Base-by-base conservation (phyloP, 257 asterid species). In the Penstemon davidsonii region DNA sequence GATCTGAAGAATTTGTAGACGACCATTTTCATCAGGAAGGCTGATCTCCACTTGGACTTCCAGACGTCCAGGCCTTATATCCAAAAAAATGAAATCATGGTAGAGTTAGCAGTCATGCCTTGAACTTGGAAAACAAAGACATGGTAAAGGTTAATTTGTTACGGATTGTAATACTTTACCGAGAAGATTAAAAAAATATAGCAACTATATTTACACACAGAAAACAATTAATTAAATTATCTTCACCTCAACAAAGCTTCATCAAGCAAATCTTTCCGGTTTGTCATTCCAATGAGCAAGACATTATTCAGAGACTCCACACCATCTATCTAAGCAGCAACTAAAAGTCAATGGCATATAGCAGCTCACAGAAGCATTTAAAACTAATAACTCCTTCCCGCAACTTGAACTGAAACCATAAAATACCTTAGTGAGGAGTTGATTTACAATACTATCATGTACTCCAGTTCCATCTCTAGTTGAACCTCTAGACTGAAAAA, bases 381-480 rank as follows among this genome's bases (percentile, higher is more conserved):
- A 54, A 66, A 62, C 55, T 41, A 33, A 70, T 55, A 36, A 41
- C 47, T 60, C 65, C 41, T 13, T 33, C 74, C 9, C 45, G 49
- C 67, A 75, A 69, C 66, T 60, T 46, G 33, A 76, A 52, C 50
- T 64, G 62, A 80, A 76, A 62, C 71, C 36, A 43, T 52, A 62
- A 45, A 80, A 53, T 83, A 93, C 99, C 99, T 93, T 93, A 6
- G 99, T 93, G 57, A 93, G 96, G 55, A 94, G 95, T 83, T 94
- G 99, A 77, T 94, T 94, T 42, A 94, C 99, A 81, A 94, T 91
- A 83, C 96, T 89, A 84, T 94, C 99, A 74, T 94, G 99, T 36
- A 94, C 99, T 80, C 99, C 99, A 77, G 99, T 94, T 50, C 98
- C 99, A 70, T 94, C 99, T 82, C 96, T 86, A 70, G 96, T 94